These are phyloP conservation scores for Eragrostis nindensis DNA, from an alignment of 176 grass and related monocot species.

Conservation along the genomic window DNA sequence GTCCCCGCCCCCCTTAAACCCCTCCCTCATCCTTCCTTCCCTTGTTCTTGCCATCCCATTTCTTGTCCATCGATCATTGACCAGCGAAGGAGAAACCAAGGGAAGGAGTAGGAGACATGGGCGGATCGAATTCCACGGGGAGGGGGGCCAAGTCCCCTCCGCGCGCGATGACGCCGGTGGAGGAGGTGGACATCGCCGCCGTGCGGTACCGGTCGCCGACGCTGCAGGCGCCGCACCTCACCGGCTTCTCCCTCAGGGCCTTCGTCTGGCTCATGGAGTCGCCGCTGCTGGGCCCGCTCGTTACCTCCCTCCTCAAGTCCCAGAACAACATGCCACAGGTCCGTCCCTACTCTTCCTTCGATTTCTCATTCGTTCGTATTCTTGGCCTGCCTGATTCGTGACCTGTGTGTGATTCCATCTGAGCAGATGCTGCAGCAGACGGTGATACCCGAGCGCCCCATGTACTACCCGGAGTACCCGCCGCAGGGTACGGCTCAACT, in stretches of 20 bases:
- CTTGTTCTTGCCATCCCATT: too few species aligned
- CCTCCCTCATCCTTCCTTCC: too few species aligned
- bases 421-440: slow-evolving; percentile 76
- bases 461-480: slow-evolving; percentile 88
- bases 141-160: slow-evolving; percentile 28
- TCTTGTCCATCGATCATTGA: too few species aligned
- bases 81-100: too few species aligned
- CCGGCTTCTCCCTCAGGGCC: slow-evolving; percentile 56
- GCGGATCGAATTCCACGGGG: slow-evolving; percentile 34
- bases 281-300: slow-evolving; percentile 50
- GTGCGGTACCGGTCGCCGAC: slow-evolving; percentile 61
- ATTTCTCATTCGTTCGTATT: background rate
- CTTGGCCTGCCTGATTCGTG: background rate
- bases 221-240: slow-evolving; percentile 71
- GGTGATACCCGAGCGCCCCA: slow-evolving; percentile 82
- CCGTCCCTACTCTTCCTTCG: background rate
- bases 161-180: slow-evolving; percentile 61
- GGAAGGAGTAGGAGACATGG: background rate
- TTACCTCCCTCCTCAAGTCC: slow-evolving; percentile 66
- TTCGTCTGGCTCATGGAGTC: slow-evolving; percentile 88
- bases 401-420: background rate
- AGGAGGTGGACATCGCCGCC: slow-evolving; percentile 68
- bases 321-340: slow-evolving; percentile 82
- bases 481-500: slow-evolving; percentile 53
- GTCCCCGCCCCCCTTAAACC: too few species aligned